Conservation (phyloP, 202 grass and related monocot genomes). For the Setaria italica region DNA sequence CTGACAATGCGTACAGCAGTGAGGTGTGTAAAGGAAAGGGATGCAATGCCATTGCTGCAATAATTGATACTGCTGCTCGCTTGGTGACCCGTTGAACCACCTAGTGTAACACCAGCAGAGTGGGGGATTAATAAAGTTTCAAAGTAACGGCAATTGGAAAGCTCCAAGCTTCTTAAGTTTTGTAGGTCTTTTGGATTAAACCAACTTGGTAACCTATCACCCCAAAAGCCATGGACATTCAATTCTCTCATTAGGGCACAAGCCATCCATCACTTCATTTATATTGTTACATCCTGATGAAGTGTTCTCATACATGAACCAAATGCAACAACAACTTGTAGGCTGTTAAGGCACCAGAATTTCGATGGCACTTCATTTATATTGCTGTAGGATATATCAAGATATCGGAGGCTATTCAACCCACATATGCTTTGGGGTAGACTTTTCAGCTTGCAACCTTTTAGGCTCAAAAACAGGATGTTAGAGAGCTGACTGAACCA, state of each 20-base stretch:
- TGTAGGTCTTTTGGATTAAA: not conserved
- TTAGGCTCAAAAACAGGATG: slow-evolving; percentile 41
- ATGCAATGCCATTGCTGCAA: too few relatives aligned
- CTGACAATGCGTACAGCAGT: fast-evolving
- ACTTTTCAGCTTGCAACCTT: slow-evolving; percentile 9
- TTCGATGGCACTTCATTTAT: not conserved
- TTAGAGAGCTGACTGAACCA: slow-evolving; percentile 36
- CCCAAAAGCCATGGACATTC: not conserved
- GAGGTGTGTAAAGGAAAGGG: not conserved
- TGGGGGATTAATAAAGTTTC: not conserved
- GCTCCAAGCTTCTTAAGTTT: not conserved
- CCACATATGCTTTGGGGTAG: slow-evolving; percentile 37
- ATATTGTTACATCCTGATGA: not conserved
- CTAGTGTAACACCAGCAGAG: too few relatives aligned
- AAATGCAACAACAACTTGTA: not conserved
- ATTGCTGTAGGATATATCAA: slow-evolving; percentile 24
- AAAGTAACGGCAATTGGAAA: not conserved
- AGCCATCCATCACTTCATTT: not conserved
- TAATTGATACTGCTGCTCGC: too few relatives aligned
- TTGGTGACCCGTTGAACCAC: not conserved
- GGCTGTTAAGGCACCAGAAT: slow-evolving; percentile 24
- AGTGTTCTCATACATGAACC: not conserved
- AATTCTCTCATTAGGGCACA: not conserved
- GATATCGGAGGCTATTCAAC: slow-evolving; percentile 27
- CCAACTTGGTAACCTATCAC: not conserved